Evolutionary conservation across 2,329 filamentous ascomycete genomes (phyloP).

Genomic region (Epichloe brachyelytri): DNA sequence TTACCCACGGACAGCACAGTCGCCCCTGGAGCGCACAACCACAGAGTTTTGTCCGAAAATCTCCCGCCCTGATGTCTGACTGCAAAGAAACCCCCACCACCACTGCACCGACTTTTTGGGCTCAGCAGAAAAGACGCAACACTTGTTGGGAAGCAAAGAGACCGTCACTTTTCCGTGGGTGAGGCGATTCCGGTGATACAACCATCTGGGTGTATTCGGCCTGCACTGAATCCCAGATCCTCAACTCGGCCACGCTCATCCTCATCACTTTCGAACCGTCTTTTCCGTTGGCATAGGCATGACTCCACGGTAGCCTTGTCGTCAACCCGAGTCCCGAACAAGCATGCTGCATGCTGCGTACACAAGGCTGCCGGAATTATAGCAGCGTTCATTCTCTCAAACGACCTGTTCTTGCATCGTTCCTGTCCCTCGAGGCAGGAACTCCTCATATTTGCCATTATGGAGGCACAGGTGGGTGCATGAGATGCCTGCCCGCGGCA

Average conservation of each 20-base stretch:
- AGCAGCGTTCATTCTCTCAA: constrained; percentile 23
- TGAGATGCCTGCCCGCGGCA: neutral
- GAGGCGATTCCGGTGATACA: constrained; percentile 1
- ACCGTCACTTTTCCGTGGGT: neutral
- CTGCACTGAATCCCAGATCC: neutral
- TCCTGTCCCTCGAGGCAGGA: constrained; percentile 6
- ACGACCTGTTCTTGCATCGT: constrained; percentile 3
- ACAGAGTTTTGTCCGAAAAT: constrained; percentile 15
- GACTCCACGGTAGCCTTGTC: constrained; percentile 28
- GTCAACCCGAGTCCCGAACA: constrained; percentile 16
- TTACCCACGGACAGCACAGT: neutral
- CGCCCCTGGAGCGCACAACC: neutral
- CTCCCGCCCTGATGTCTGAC: constrained; percentile 13
- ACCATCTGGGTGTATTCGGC: neutral
- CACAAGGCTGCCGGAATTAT: constrained; percentile 30
- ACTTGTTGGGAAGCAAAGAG: constrained; percentile 5
- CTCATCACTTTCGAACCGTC: neutral
- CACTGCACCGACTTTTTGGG: constrained; percentile 27
- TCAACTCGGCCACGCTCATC: neutral
- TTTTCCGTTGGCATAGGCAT: constrained; percentile 20
- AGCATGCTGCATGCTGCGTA: constrained; percentile 30
- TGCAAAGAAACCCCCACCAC: constrained; percentile 17
- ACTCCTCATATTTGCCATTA: constrained; percentile 14
- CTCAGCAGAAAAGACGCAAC: constrained; percentile 26
- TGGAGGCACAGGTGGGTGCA: constrained; percentile 35